Conservation (phyloP, 2,329 filamentous ascomycete genomes). For the Ilyonectria destructans region DNA sequence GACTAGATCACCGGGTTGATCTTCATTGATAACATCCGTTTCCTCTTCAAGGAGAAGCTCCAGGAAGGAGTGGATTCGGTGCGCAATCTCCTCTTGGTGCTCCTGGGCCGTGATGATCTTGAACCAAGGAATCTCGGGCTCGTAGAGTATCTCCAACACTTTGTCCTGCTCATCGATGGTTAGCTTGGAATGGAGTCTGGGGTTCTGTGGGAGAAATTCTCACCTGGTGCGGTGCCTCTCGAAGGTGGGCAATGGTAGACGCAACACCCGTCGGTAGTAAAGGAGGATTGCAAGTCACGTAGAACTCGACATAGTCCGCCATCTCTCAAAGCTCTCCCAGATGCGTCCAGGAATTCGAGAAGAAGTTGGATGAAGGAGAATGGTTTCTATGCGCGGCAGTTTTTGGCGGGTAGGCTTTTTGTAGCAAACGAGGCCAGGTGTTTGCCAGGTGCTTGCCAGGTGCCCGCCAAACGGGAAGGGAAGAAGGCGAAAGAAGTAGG, state of each 20-base stretch:
- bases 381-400: background rate
- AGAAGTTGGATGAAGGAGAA: background rate
- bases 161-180: conserved; percentile 18
- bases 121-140: conserved; percentile 56
- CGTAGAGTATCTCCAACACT: conserved; percentile 55
- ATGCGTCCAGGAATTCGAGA: background rate
- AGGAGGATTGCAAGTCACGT: conserved; percentile 55
- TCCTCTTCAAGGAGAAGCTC: conserved; percentile 41
- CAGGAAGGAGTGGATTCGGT: conserved; percentile 43
- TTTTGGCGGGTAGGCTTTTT: background rate
- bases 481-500: background rate
- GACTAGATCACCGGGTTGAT: background rate
- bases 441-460: conserved; percentile 25
- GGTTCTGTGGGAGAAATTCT: conserved; percentile 1
- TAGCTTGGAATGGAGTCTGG: background rate
- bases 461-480: conserved; percentile 11
- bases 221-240: conserved; percentile 32
- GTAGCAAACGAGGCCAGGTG: background rate
- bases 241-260: conserved; percentile 40
- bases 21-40: conserved; percentile 28
- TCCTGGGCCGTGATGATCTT: conserved; percentile 47
- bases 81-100: conserved; percentile 34
- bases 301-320: conserved; percentile 51
- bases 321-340: conserved; percentile 19
- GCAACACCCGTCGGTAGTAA: conserved; percentile 52